Evolutionary conservation across 768 basidiomycete species (phyloP).

Genomic region (Agaricus subrufescens): DNA sequence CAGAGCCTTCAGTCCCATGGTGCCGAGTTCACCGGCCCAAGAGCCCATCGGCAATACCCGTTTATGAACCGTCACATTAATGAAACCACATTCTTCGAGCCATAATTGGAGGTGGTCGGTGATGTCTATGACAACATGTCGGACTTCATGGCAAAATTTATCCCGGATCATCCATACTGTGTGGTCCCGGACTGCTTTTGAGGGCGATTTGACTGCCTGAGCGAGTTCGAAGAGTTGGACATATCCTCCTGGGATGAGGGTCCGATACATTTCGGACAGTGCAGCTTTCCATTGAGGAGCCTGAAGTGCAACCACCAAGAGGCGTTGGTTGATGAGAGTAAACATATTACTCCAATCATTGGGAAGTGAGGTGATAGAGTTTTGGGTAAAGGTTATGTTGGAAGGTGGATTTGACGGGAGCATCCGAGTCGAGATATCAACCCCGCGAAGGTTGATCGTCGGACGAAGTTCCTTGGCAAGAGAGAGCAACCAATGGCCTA

Average conservation of each 20-base stretch:
- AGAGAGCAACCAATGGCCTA: too few relatives aligned
- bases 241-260: slow-evolving; percentile 8
- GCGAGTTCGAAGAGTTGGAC: slow-evolving; percentile 6
- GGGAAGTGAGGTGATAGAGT: slow-evolving; percentile 7
- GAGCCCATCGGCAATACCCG: background rate
- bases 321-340: slow-evolving; percentile 9
- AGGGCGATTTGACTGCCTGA: background rate
- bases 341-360: slow-evolving; percentile 5
- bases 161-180: slow-evolving; percentile 1
- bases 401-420: too few relatives aligned
- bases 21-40: background rate
- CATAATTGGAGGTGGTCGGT: background rate
- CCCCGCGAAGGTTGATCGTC: too few relatives aligned
- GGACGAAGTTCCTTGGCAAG: too few relatives aligned
- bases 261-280: slow-evolving; percentile 6
- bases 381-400: too few relatives aligned
- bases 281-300: slow-evolving; percentile 8
- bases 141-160: background rate
- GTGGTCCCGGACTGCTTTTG: background rate
- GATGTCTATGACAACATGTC: slow-evolving; percentile 7
- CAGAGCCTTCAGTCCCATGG: background rate
- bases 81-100: slow-evolving; percentile 3
- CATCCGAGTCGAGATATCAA: too few relatives aligned
- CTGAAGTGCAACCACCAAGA: slow-evolving; percentile 6
- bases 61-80: slow-evolving; percentile 4